Conservation (phyloP, 495 filamentous ascomycete genomes). For the Acidiella bohemica region DNA sequence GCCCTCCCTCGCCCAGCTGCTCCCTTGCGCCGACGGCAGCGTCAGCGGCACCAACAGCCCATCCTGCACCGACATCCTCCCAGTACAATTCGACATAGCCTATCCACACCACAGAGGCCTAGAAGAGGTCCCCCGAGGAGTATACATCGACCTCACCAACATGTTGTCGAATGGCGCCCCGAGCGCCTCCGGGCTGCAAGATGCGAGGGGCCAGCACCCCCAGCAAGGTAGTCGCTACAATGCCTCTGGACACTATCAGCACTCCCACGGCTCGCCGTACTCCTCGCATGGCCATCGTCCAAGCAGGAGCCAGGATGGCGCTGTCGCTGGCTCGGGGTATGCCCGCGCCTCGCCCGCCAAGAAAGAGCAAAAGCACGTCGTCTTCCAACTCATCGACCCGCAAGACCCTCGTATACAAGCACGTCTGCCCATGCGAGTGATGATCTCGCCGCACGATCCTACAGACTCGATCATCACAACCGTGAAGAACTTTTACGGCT, state of each 20-base stretch:
- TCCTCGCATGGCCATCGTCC: slow-evolving; percentile 2
- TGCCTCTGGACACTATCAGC: slow-evolving; percentile 3
- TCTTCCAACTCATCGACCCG: slow-evolving; percentile 72
- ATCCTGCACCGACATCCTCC: neutral
- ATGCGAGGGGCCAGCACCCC: slow-evolving; percentile 24
- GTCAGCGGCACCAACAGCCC: neutral
- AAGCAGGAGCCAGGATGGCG: neutral
- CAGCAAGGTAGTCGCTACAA: slow-evolving; percentile 27
- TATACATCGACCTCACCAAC: slow-evolving; percentile 35
- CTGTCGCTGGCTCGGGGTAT: slow-evolving; percentile 7
- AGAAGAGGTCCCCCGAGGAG: no score
- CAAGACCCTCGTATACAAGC: slow-evolving; percentile 59
- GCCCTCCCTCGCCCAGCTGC: slow-evolving; percentile 1
- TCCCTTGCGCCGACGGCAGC: slow-evolving; percentile 13
- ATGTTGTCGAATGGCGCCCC: slow-evolving; percentile 29
- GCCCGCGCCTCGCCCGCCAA: slow-evolving; percentile 31
- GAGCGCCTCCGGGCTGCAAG: slow-evolving; percentile 7
- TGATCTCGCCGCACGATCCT: slow-evolving; percentile 82
- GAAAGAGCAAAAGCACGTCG: slow-evolving; percentile 48
- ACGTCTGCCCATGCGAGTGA: slow-evolving; percentile 77
- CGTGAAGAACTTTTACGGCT: slow-evolving; percentile 93
- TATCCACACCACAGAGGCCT: no score
- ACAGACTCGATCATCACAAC: slow-evolving; percentile 94
- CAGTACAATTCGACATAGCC: neutral
- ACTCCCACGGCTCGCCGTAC: neutral